Evolutionary conservation across 768 basidiomycete species (phyloP).

Genomic region (Phlebiopsis flavidoalba): DNA sequence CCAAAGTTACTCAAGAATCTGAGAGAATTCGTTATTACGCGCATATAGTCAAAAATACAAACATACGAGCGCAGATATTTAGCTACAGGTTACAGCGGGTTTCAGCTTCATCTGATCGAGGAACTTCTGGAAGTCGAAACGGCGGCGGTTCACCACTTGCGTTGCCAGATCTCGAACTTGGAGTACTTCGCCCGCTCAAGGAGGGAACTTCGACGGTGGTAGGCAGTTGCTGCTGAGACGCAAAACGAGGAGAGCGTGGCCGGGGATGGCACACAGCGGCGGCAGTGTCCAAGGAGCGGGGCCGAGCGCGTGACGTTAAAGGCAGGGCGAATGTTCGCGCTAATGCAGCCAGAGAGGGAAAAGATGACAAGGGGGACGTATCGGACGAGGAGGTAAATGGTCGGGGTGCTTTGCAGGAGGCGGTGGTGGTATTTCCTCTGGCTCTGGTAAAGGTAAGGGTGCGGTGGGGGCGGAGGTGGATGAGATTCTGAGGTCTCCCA

Average conservation of each 20-base stretch:
- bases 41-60: conserved; percentile 2
- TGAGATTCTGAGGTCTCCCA: conserved; percentile 63
- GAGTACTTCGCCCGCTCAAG: conserved; percentile 18
- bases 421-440: conserved; percentile 21
- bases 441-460: not conserved
- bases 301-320: conserved; percentile 39
- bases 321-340: conserved; percentile 61
- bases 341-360: conserved; percentile 61
- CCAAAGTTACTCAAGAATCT: conserved; percentile 93
- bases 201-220: conserved; percentile 9
- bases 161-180: conserved; percentile 6
- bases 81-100: conserved; percentile 85
- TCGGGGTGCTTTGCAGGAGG: conserved; percentile 19
- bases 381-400: conserved; percentile 10
- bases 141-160: conserved; percentile 33
- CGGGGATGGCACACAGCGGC: conserved; percentile 53
- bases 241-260: conserved; percentile 50
- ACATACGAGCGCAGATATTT: conserved; percentile 94
- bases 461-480: conserved; percentile 37
- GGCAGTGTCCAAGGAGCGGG: conserved; percentile 57
- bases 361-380: conserved; percentile 41
- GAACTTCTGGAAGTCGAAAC: conserved; percentile 94
- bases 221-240: conserved; percentile 36
- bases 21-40: conserved; percentile 6
- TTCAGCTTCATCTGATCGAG: conserved; percentile 90